These are phyloP conservation scores for Thuja plicata DNA, from an alignment of 83 land plant species.

Conservation along the genomic window DNA sequence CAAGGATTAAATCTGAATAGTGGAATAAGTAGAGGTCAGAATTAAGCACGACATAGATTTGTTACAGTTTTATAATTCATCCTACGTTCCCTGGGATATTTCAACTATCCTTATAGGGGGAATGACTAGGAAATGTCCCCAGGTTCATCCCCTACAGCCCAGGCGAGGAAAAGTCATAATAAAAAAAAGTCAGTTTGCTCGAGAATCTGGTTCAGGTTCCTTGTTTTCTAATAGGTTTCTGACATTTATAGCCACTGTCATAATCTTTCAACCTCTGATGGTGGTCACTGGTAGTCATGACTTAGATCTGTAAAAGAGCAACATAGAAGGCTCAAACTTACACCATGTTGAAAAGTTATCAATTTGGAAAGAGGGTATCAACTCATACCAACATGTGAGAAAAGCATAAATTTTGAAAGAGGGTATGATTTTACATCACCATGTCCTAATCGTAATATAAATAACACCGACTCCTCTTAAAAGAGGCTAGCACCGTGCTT, in stretches of 20 bases:
- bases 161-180: no score
- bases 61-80: neutral
- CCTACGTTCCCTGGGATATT: no score
- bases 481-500: no score
- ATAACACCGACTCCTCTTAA: no score
- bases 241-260: neutral
- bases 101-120: no score
- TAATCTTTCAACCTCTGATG: neutral
- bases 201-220: neutral
- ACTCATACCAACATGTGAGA: no score
- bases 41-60: neutral
- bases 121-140: no score
- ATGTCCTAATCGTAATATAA: no score
- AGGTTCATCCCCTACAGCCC: no score
- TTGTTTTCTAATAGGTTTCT: no score
- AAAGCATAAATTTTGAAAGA: neutral
- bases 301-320: neutral
- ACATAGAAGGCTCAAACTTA: neutral
- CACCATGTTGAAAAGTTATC: neutral
- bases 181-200: neutral
- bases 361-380: no score
- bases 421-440: neutral
- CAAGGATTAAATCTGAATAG: neutral
- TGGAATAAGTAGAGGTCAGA: neutral
- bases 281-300: neutral